Evolutionary conservation across 768 basidiomycete genomes (phyloP).

Genomic region (Lyophyllum decastes): DNA sequence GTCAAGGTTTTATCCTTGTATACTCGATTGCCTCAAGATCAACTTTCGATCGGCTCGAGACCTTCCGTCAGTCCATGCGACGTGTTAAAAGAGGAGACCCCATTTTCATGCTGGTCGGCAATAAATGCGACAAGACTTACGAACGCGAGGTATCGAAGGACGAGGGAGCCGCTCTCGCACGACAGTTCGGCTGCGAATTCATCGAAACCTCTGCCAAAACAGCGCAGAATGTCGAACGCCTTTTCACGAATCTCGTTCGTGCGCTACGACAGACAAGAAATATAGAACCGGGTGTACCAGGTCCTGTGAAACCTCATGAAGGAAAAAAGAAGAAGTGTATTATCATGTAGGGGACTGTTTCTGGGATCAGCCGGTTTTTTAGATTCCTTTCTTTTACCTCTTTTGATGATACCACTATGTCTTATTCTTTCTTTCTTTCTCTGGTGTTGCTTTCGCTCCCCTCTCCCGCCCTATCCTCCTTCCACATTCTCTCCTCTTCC

Average conservation of each 20-base stretch:
- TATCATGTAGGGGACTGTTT: constrained; percentile 76
- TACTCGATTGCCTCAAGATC: constrained; percentile 95
- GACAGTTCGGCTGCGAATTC: constrained; percentile 87
- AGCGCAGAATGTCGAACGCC: constrained; percentile 85
- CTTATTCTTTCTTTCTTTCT: constrained; percentile 31
- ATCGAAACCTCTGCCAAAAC: constrained; percentile 98
- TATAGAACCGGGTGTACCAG: constrained; percentile 47
- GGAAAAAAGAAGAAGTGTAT: constrained; percentile 61
- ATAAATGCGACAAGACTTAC: constrained; percentile 92
- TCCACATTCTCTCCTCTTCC: constrained; percentile 3
- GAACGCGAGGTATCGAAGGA: constrained; percentile 91
- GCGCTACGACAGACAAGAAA: constrained; percentile 73
- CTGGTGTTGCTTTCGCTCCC: constrained; percentile 33
- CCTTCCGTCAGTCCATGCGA: constrained; percentile 87
- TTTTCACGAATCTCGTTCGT: constrained; percentile 88
- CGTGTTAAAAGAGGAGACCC: constrained; percentile 86
- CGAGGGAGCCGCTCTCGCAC: constrained; percentile 82
- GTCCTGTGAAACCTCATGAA: constrained; percentile 40
- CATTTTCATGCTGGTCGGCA: constrained; percentile 93
- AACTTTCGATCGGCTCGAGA: constrained; percentile 87
- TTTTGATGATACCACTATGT: constrained; percentile 81
- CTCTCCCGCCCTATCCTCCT: constrained; percentile 25
- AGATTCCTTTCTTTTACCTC: constrained; percentile 70
- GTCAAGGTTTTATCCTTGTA: constrained; percentile 96
- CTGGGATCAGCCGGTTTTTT: constrained; percentile 63